Percentiles rank a stretch among this genome's conserved stretches.
Conservation (phyloP, 495 filamentous ascomycete genomes). For the Penicillium longicatenatum region DNA sequence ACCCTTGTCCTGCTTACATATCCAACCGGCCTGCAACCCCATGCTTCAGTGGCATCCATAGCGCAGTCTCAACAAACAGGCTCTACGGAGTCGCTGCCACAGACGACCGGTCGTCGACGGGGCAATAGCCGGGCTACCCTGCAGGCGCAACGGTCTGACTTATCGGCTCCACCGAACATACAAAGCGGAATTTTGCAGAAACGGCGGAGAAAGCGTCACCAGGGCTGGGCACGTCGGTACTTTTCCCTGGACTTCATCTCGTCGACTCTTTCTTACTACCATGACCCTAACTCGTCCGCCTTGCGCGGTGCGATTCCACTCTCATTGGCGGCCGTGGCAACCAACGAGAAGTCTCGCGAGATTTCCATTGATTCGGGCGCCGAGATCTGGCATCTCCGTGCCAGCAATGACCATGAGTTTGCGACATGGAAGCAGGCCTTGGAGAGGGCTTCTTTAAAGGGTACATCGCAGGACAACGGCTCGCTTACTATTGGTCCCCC, state of each 20-base stretch:
- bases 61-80: slow-evolving; percentile 39
- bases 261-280: slow-evolving; percentile 92
- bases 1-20: slow-evolving; percentile 95
- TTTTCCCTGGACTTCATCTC: slow-evolving; percentile 93
- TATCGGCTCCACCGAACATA: slow-evolving; percentile 35
- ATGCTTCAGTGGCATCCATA: slow-evolving; percentile 47
- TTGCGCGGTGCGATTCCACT: slow-evolving; percentile 90
- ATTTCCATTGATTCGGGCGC: slow-evolving; percentile 97
- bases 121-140: slow-evolving; percentile 34
- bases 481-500: slow-evolving; percentile 24
- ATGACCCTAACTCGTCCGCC: slow-evolving; percentile 86
- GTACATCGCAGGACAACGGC: slow-evolving; percentile 24
- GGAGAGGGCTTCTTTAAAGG: slow-evolving; percentile 66
- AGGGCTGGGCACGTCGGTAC: slow-evolving; percentile 89
- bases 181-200: slow-evolving; percentile 85
- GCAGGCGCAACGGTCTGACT: slow-evolving; percentile 30
- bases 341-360: slow-evolving; percentile 81
- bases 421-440: slow-evolving; percentile 81
- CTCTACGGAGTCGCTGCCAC: slow-evolving; percentile 36
- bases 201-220: slow-evolving; percentile 86
- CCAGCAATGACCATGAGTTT: slow-evolving; percentile 80
- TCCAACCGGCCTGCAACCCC: slow-evolving; percentile 79
- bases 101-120: slow-evolving; percentile 33
- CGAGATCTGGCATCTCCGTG: slow-evolving; percentile 95
- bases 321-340: slow-evolving; percentile 84